Base-by-base conservation (phyloP, 2,329 filamentous ascomycete genomes). In the Claviceps lovelessii region DNA sequence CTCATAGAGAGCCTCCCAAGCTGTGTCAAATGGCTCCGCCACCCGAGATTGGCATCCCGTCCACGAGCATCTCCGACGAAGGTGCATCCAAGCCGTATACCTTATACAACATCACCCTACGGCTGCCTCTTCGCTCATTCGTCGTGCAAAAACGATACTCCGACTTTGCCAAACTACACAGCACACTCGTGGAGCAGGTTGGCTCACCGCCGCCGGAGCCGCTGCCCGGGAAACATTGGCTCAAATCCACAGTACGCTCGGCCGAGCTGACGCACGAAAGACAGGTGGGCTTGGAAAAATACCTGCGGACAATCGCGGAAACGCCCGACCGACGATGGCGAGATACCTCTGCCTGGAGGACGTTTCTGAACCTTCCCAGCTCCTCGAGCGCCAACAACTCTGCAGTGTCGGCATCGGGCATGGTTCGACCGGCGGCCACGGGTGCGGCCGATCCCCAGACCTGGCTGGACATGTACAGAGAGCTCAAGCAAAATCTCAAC, bases 121-220 rank as follows among this genome's bases (percentile, higher is more conserved):
- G 86, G 52, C 81, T 90, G 1, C 87, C 88, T 0, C 77, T 91
- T 15, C 82, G 85, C 50, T 86, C 85, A 5, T 86, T 85, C 62
- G 84, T 86, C 59, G 76, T 90, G 5, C 81, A 84, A 63, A 91
- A 90, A 70, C 85, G 88, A 62, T 94, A 91, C 74, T 88, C 84
- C 53, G 88, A 93, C 66, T 93, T 93, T 65, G 73, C 74, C 54
- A 67, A 75, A 49, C 80, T 94, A 17, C 81, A 93, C 70, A 68
- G 73, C 35, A 70, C 77, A 4, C 76, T 94, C 9, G 74, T 75
- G 23, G 71, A 76, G 45, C 73, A 81, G 51, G 78, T 84, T 55
- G 81, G 82, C 61, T 65, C 73, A 28, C 68, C 85, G 23, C 86
- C 88, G 8, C 88, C 88, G 0, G 73, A 74, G 1, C 72, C 84